Percentiles rank a stretch among this genome's conserved stretches.
phyloP scores from a whole-genome alignment of 1,139 yeast genomes.

The Scheffersomyces insectosa region DNA sequence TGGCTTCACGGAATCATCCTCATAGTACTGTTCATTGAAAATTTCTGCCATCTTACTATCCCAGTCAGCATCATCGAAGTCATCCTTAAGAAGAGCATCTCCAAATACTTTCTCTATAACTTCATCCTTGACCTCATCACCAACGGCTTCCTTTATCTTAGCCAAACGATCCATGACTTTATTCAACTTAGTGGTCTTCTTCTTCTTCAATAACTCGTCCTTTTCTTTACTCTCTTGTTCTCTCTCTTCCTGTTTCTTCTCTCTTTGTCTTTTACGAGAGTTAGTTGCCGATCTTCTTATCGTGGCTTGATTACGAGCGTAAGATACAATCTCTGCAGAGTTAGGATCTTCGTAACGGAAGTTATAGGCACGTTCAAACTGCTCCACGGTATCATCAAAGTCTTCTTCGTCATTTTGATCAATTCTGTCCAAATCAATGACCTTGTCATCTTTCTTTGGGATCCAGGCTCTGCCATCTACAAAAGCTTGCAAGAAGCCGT shows the following conservation, averaged over 20 bases:
- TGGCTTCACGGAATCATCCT: conserved; percentile 49
- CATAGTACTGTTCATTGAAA: conserved; percentile 80
- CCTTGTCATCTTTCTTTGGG: conserved; percentile 60
- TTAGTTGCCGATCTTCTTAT: conserved; percentile 77
- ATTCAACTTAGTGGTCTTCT: conserved; percentile 74
- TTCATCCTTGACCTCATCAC: conserved; percentile 69
- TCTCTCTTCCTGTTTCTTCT: conserved; percentile 59
- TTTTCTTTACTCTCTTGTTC: conserved; percentile 54
- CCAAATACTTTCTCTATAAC: conserved; percentile 66
- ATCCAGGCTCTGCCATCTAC: conserved; percentile 86
- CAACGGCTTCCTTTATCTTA: conserved; percentile 80
- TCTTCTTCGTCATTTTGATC: conserved; percentile 77
- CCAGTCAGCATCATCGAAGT: conserved; percentile 92
- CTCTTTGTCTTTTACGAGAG: conserved; percentile 81
- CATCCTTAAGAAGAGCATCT: conserved; percentile 76
- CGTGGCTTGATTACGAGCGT: conserved; percentile 94
- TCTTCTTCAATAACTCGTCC: conserved; percentile 65
- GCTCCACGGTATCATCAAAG: conserved; percentile 89
- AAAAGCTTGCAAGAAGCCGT: conserved; percentile 71
- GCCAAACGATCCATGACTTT: conserved; percentile 76
- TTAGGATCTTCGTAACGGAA: conserved; percentile 93
- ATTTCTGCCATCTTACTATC: conserved; percentile 82
- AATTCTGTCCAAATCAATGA: conserved; percentile 54
- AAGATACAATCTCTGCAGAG: conserved; percentile 89
- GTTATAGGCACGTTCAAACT: conserved; percentile 89